Evolutionary conservation across 2,329 filamentous ascomycete genomes (phyloP).

Genomic region (Cadophora luteo-olivacea): DNA sequence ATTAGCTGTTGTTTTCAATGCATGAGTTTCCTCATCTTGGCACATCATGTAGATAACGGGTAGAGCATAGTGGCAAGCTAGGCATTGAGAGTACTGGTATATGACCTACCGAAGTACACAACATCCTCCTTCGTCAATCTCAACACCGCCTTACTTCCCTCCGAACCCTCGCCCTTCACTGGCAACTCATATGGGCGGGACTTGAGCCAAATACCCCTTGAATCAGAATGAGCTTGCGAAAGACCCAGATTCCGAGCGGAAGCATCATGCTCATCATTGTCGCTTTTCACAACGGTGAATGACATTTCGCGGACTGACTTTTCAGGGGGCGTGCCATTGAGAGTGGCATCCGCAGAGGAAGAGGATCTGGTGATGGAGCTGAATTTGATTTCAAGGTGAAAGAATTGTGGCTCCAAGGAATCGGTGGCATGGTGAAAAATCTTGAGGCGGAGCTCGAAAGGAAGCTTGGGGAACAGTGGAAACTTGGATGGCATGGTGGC

Average conservation of each 20-base stretch:
- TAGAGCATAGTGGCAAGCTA: too few relatives aligned
- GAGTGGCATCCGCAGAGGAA: too few relatives aligned
- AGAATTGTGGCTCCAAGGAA: not conserved
- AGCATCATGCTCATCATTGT: not conserved
- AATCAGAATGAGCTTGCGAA: not conserved
- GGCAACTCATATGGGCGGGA: not conserved
- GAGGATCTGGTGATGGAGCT: not conserved
- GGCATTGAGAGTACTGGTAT: not conserved
- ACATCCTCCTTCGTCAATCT: not conserved
- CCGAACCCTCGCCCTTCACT: not conserved
- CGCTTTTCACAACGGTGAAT: not conserved
- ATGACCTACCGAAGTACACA: not conserved
- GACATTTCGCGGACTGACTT: not conserved
- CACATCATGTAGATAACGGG: too few relatives aligned
- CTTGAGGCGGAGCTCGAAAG: constrained; percentile 19
- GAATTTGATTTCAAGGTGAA: not conserved
- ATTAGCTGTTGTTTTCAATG: too few relatives aligned
- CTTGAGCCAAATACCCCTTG: not conserved
- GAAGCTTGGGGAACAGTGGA: constrained; percentile 15
- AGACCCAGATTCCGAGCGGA: not conserved
- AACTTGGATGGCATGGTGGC: not conserved
- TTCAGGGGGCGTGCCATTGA: too few relatives aligned
- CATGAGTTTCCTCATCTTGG: too few relatives aligned
- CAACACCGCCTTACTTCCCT: not conserved
- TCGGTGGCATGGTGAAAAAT: constrained; percentile 13